These are phyloP conservation scores for Plasmodium gaboni DNA, from an alignment of 169 alveolate genomes.

Conservation along the genomic window DNA sequence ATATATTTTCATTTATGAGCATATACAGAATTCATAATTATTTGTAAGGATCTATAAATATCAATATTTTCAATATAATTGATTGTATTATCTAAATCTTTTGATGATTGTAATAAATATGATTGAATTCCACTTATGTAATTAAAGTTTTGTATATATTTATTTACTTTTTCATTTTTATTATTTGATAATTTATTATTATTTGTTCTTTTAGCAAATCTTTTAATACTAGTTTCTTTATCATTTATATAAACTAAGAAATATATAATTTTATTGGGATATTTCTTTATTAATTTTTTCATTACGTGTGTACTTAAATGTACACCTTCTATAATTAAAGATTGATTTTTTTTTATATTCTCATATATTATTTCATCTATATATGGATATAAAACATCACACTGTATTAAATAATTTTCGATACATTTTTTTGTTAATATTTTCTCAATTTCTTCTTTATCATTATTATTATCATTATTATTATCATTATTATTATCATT, in stretches of 20 bases:
- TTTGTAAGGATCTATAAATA: slow-evolving; percentile 54
- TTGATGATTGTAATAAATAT: slow-evolving; percentile 26
- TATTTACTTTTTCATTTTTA: slow-evolving; percentile 36
- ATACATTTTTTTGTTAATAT: slow-evolving; percentile 36
- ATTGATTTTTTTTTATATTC: slow-evolving; percentile 41
- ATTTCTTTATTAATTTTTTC: slow-evolving; percentile 33
- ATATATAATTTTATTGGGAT: slow-evolving; percentile 60
- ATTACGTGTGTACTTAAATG: slow-evolving; percentile 44
- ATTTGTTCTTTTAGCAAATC: slow-evolving; percentile 56
- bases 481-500: background rate
- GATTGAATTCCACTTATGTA: slow-evolving; percentile 66
- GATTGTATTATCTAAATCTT: slow-evolving; percentile 27
- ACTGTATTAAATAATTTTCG: slow-evolving; percentile 58
- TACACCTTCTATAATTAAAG: slow-evolving; percentile 70
- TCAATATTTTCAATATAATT: slow-evolving; percentile 71
- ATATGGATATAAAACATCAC: slow-evolving; percentile 24
- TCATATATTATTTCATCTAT: slow-evolving; percentile 64
- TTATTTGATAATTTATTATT: background rate
- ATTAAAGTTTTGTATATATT: slow-evolving; percentile 67
- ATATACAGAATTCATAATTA: slow-evolving; percentile 30
- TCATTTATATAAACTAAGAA: slow-evolving; percentile 67
- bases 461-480: background rate
- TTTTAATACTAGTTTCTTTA: slow-evolving; percentile 59
- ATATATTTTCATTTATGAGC: slow-evolving; percentile 4
- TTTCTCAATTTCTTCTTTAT: background rate